phyloP scores from a whole-genome alignment of 1,284 basidiomycete species.

The Microbotryomycetes sp. region DNA sequence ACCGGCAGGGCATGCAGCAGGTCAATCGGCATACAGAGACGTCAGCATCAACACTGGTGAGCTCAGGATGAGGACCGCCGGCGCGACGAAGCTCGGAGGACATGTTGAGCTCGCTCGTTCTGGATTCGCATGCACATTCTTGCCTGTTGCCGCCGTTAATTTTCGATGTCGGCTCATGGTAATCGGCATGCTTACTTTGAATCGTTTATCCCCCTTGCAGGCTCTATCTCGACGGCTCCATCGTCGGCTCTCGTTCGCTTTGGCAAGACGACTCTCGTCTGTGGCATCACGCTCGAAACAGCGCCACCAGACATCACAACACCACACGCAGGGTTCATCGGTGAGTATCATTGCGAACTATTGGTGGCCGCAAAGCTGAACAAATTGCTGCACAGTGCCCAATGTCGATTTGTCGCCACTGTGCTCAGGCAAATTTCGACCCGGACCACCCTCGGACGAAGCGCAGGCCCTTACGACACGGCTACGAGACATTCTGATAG shows the following conservation, averaged over 20 bases:
- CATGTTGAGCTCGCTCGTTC: neutral
- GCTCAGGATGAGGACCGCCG: constrained; percentile 33
- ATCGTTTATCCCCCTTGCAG: constrained; percentile 42
- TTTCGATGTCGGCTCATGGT: neutral
- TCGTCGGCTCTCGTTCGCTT: constrained; percentile 83
- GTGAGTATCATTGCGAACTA: constrained; percentile 47
- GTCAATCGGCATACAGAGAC: constrained; percentile 54
- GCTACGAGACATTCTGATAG: constrained; percentile 65
- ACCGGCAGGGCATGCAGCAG: constrained; percentile 25
- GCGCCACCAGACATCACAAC: constrained; percentile 73
- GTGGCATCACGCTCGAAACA: constrained; percentile 90
- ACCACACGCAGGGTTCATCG: constrained; percentile 71
- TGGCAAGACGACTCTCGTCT: constrained; percentile 83
- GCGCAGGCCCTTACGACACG: constrained; percentile 80
- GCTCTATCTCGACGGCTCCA: constrained; percentile 82
- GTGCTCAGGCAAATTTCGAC: constrained; percentile 86
- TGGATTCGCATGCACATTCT: too few relatives aligned
- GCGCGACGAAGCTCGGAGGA: neutral
- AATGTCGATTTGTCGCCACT: constrained; percentile 88
- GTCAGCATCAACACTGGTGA: constrained; percentile 64
- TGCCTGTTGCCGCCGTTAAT: too few relatives aligned
- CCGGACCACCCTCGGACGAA: constrained; percentile 86
- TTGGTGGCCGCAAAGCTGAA: neutral
- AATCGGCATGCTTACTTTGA: neutral
- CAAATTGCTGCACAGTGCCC: constrained; percentile 51